Percentiles rank a stretch among this genome's conserved stretches.
These are phyloP conservation scores for Dipteronia sinensis DNA, from an alignment of 345 rosid species.

Conservation along the genomic window DNA sequence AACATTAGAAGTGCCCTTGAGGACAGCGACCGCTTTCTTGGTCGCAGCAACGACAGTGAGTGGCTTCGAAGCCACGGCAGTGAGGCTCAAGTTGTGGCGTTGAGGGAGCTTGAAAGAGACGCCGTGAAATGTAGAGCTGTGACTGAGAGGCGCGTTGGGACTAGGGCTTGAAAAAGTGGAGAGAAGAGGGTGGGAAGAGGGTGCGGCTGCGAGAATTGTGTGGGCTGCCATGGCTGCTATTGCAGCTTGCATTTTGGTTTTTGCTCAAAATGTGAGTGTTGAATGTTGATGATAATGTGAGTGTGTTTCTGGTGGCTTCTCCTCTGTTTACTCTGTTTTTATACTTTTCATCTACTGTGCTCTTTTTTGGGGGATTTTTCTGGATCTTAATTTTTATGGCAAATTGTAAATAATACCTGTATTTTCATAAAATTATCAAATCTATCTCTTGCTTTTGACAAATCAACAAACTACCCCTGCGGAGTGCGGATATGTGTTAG, in stretches of 20 bases:
- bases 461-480: too few species aligned
- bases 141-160: slow-evolving; percentile 12
- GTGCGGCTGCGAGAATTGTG: slow-evolving; percentile 39
- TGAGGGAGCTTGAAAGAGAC: slow-evolving; percentile 47
- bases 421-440: too few species aligned
- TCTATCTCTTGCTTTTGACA: too few species aligned
- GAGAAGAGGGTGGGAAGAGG: slow-evolving; percentile 21
- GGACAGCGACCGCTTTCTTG: slow-evolving; percentile 92
- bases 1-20: slow-evolving; percentile 73
- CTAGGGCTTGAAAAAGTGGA: slow-evolving; percentile 23
- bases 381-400: too few species aligned
- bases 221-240: slow-evolving; percentile 66
- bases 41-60: slow-evolving; percentile 59
- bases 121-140: slow-evolving; percentile 56
- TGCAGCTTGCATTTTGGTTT: slow-evolving; percentile 31
- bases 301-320: slow-evolving; percentile 14
- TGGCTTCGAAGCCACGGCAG: slow-evolving; percentile 40
- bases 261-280: not conserved
- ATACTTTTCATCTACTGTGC: too few species aligned
- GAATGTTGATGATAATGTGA: slow-evolving; percentile 26
- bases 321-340: not conserved
- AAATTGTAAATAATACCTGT: too few species aligned
- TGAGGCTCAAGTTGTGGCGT: slow-evolving; percentile 42
- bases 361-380: too few species aligned
- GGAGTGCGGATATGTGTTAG: too few species aligned